phyloP scores from a whole-genome alignment of 208 protist genomes.

The Leishmania turanica region DNA sequence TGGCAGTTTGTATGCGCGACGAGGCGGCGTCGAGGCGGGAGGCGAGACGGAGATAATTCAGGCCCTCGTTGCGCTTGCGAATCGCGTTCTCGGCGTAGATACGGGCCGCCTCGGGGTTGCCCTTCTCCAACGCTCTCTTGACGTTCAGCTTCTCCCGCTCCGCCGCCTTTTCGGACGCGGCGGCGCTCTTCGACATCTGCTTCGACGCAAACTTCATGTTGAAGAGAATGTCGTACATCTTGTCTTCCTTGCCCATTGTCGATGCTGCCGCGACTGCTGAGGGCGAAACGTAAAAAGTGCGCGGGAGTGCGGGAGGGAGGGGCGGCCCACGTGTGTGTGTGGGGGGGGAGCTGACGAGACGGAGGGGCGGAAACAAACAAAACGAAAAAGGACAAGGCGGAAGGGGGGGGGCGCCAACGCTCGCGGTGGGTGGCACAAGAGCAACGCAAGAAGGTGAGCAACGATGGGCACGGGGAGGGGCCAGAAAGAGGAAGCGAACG shows the following conservation, averaged over 20 bases:
- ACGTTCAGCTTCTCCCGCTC: conserved; percentile 94
- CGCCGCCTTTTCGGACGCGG: conserved; percentile 88
- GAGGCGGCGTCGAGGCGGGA: conserved; percentile 96
- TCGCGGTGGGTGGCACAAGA: conserved; percentile 1
- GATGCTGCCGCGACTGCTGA: background rate
- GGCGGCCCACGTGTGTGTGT: background rate
- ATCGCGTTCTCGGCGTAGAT: conserved; percentile 99
- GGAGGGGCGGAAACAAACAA: background rate
- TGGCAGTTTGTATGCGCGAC: conserved; percentile 94
- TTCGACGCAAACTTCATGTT: conserved; percentile 97
- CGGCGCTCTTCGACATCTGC: conserved; percentile 91
- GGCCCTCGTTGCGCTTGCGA: conserved; percentile 94
- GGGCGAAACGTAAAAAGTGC: background rate
- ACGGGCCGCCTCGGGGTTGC: conserved; percentile 97
- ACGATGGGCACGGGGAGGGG: background rate
- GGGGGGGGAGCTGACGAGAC: background rate
- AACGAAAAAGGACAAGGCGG: background rate
- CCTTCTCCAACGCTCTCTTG: conserved; percentile 96
- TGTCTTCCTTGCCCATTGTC: conserved; percentile 70
- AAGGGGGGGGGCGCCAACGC: background rate
- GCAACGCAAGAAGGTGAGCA: background rate
- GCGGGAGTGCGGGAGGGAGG: background rate
- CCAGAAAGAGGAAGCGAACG: background rate
- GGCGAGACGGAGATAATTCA: conserved; percentile 96
- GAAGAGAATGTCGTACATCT: conserved; percentile 94